Evolutionary conservation across 2,329 filamentous ascomycete genomes (phyloP), one percentile per base, ranked within the genome.

Genomic region (Colletotrichum graminicola): DNA sequence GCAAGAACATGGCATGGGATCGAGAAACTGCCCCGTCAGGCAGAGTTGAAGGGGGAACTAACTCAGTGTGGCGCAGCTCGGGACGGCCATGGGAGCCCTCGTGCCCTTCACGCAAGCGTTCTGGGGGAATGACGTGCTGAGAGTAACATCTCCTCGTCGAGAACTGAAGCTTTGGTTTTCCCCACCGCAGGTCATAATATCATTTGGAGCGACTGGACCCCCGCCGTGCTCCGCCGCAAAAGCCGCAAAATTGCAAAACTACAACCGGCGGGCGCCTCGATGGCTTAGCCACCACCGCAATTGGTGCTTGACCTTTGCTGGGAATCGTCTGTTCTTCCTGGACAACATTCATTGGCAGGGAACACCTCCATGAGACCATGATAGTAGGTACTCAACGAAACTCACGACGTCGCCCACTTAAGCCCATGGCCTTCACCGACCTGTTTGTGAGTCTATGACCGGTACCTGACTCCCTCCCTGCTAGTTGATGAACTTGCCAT

Each of bases 21-120:
- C 1, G 2, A 60, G 18, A 66, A 67, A 67, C 49, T 45, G 67
- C 67, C 67, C 67, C 62, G 67, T 71, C 49, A 71, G 67, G 67
- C 67, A 71, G 56, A 71, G 47, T 66, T 26, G 23, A 32, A 32
- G 11, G 47, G 29, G 62, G n/a, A 45, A 21, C n/a, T 10, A 45
- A 21, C n/a, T 10, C 21, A 56, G 26, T 62, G 67, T 62, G 67
- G 67, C 67, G 59, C 41, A 67, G 67, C 54, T 29, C n/a, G n/a
- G 16, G 62, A 36, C 34, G 32, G n/a, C 45, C 32, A 26, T 34
- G 36, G 21, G 34, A 52, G 45, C 54, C 67, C 56, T 55, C 32
- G 32, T 26, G 67, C 54, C 34, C 62, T 39, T 39, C 62, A 54
- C 43, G 47, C 55, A 54, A 61, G 45, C 16, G 11, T 11, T 45